Evolutionary conservation across 371 early-diverging fungal species (phyloP).

Genomic region (Rhizopus arrhizus): DNA sequence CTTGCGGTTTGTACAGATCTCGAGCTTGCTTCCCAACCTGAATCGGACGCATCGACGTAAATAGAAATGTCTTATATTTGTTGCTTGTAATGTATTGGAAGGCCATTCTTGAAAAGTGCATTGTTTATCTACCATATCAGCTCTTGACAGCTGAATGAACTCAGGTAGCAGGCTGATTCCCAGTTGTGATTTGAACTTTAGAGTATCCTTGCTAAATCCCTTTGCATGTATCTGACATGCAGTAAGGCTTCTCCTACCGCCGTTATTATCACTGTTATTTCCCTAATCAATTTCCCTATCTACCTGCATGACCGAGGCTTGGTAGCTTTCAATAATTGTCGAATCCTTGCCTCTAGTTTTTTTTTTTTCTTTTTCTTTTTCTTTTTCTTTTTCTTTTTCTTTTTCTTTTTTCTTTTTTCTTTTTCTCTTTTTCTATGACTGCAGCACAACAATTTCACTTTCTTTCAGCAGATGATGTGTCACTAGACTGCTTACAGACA

Average conservation of each 20-base stretch:
- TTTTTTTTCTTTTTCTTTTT: not conserved
- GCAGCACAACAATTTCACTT: no score
- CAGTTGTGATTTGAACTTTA: not conserved
- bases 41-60: constrained; percentile 16
- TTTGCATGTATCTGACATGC: not conserved
- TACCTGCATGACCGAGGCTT: not conserved
- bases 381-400: no score
- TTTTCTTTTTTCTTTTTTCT: no score
- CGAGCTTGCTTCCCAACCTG: constrained; percentile 18
- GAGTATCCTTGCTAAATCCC: not conserved
- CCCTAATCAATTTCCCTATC: constrained; percentile 1
- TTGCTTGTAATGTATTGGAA: constrained; percentile 4
- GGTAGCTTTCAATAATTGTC: not conserved
- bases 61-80: not conserved
- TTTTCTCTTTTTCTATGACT: no score
- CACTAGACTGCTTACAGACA: no score
- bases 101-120: not conserved
- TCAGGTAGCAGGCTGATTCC: not conserved
- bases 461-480: no score
- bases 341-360: not conserved
- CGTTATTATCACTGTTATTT: constrained; percentile 9
- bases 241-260: not conserved
- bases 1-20: constrained; percentile 1
- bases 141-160: not conserved
- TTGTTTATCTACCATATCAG: not conserved